Conservation (phyloP, 768 basidiomycete genomes). For the Xanthoconium stramineum region DNA sequence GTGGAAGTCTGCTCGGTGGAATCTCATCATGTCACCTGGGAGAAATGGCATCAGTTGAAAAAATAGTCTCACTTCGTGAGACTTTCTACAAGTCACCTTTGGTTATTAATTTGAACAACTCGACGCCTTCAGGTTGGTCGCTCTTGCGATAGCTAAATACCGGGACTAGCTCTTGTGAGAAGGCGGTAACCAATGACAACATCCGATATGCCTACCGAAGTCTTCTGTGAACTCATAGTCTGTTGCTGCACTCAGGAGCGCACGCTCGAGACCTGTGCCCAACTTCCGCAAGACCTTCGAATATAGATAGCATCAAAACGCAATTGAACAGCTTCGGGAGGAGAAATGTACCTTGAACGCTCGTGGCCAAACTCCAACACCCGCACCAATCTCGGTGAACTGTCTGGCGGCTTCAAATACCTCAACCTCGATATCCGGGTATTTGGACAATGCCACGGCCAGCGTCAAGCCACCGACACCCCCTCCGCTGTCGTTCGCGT, state of each 20-base stretch:
- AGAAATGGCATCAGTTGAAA: background rate
- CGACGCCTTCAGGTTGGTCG: slow-evolving; percentile 52
- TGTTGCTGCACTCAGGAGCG: slow-evolving; percentile 16
- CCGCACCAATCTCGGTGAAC: slow-evolving; percentile 58
- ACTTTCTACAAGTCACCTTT: slow-evolving; percentile 41
- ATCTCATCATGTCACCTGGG: slow-evolving; percentile 47
- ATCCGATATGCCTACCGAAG: slow-evolving; percentile 13
- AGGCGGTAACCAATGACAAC: background rate
- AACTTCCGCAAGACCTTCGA: slow-evolving; percentile 23
- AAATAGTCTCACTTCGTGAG: background rate
- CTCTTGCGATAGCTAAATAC: slow-evolving; percentile 58
- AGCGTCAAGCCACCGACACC: slow-evolving; percentile 40
- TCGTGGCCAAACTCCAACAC: slow-evolving; percentile 48
- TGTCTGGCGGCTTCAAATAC: slow-evolving; percentile 52
- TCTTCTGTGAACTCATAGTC: slow-evolving; percentile 22
- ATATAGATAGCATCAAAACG: background rate
- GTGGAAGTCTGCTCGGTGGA: slow-evolving; percentile 72
- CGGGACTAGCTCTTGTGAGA: slow-evolving; percentile 37
- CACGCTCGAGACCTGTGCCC: slow-evolving; percentile 16
- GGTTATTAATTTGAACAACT: slow-evolving; percentile 51
- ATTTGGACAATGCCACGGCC: slow-evolving; percentile 35
- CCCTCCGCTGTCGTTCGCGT: slow-evolving; percentile 32
- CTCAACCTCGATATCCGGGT: slow-evolving; percentile 53
- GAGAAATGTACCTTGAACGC: slow-evolving; percentile 21
- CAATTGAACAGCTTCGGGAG: background rate